Conservation (phyloP, 2,329 filamentous ascomycete species). For the Rutstroemia sp. region DNA sequence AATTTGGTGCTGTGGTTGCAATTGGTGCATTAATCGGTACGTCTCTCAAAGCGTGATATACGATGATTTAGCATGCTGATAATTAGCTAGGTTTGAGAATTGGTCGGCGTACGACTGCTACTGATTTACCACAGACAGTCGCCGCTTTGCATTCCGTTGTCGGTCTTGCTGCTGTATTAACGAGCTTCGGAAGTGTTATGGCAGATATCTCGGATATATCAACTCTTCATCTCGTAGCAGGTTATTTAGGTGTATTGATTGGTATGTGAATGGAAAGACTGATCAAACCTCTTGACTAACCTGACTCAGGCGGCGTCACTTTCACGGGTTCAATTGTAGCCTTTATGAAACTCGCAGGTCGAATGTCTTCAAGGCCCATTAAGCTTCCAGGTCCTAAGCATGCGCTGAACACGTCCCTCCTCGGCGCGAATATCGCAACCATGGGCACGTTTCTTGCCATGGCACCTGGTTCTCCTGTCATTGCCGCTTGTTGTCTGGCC, state of each 20-base stretch:
- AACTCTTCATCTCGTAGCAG: constrained; percentile 76
- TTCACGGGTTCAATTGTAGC: constrained; percentile 89
- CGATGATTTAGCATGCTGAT: background rate
- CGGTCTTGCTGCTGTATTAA: constrained; percentile 79
- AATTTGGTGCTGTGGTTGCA: constrained; percentile 71
- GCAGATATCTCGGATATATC: constrained; percentile 62
- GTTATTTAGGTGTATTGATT: constrained; percentile 80
- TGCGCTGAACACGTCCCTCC: constrained; percentile 63
- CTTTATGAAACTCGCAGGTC: constrained; percentile 78
- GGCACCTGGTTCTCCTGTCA: constrained; percentile 69
- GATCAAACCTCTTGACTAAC: background rate
- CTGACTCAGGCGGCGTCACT: constrained; percentile 58
- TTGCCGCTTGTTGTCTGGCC: constrained; percentile 70
- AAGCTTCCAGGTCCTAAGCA: constrained; percentile 66
- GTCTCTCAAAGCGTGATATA: background rate
- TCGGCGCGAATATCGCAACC: constrained; percentile 71
- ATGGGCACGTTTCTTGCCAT: constrained; percentile 79
- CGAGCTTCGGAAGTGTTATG: constrained; percentile 82
- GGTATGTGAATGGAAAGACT: constrained; percentile 33
- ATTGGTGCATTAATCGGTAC: constrained; percentile 58
- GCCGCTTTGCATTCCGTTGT: constrained; percentile 86
- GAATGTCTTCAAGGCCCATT: constrained; percentile 71
- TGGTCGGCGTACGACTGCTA: constrained; percentile 80
- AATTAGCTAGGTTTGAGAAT: constrained; percentile 54
- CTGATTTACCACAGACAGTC: constrained; percentile 81